Evolutionary conservation across 2,329 filamentous ascomycete genomes (phyloP), one percentile per base, ranked within the genome.

Genomic region (Bimuria novae-zelandiae): DNA sequence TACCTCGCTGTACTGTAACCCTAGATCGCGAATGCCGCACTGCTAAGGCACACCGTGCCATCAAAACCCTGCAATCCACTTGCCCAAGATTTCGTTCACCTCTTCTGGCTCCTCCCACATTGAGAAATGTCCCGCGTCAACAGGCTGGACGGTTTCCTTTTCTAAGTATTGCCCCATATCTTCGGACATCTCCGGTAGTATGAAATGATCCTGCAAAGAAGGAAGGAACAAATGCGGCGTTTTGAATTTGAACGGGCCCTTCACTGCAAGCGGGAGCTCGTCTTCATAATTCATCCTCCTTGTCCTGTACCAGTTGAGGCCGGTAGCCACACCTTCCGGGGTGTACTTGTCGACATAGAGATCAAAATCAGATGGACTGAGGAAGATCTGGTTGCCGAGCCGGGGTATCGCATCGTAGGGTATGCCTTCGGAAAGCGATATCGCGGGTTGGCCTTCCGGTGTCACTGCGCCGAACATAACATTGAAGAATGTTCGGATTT

Each of bases 141-240:
- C 51, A 76, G 77, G 14, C 75, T 79, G 69, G 16, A 76, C 73
- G 0, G 74, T 77, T 37, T 82, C 57, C 7, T 78, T 69, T 36
- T 65, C 67, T 41, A 70, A 74, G 7, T 56, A 54, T 51, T 71
- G 59, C 25, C 70, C 65, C 70, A 74, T 72, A 0, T 60, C 62
- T 52, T 75, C 72, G 0, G 58, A 60, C n/a, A 76, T 40, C 22
- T 69, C 69, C 3, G 73, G 60, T 3, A 67, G 65, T 3, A 61
- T 64, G 27, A 64, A 61, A 1, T 71, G 73, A 4, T 72, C 68
- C 43, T 35, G n/a, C 17, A 19, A 33, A n/a, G 46, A 33, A 17
- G 32, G 21, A 27, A 47, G 29, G 29, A 47, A 47, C 4, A 47
- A 21, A 25, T 36, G 21, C 17, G 43, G 43, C 11, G 43, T 46